phyloP scores from a whole-genome alignment of 495 filamentous ascomycete genomes.

The Oleoguttula mirabilis region DNA sequence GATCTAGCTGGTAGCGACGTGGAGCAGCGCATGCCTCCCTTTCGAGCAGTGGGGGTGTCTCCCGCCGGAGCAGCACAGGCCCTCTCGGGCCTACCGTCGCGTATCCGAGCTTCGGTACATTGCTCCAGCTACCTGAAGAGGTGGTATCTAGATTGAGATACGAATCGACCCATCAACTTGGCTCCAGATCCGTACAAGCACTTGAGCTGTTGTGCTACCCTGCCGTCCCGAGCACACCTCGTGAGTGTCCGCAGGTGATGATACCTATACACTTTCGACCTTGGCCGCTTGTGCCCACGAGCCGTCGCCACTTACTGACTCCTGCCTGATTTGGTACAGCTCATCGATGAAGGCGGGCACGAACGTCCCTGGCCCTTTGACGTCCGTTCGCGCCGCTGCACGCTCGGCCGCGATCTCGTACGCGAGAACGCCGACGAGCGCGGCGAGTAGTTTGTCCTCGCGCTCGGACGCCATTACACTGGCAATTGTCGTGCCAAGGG shows the following conservation, averaged over 20 bases:
- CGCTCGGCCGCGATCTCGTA: slow-evolving; percentile 80
- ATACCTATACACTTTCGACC: slow-evolving; percentile 32
- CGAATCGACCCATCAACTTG: no score
- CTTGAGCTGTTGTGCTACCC: no score
- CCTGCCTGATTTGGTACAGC: slow-evolving; percentile 31
- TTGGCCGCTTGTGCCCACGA: slow-evolving; percentile 39
- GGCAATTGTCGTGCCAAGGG: slow-evolving; percentile 69
- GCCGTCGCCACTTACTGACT: slow-evolving; percentile 38
- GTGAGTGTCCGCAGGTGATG: no score
- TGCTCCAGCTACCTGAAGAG: no score
- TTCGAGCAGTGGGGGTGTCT: no score
- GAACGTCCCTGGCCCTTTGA: slow-evolving; percentile 76
- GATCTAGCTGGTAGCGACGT: no score
- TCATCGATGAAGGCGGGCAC: slow-evolving; percentile 76
- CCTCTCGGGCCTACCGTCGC: no score
- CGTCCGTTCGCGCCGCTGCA: slow-evolving; percentile 50
- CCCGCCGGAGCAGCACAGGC: no score
- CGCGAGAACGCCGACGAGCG: slow-evolving; percentile 58
- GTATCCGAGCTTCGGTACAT: no score
- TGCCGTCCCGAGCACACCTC: no score
- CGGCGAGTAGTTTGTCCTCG: slow-evolving; percentile 53
- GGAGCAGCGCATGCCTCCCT: no score
- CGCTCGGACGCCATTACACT: slow-evolving; percentile 52
- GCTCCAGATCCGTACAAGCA: background rate
- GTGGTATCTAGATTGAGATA: no score